Conservation (phyloP, 257 asterid genomes). For the Anisodus acutangulus region DNA sequence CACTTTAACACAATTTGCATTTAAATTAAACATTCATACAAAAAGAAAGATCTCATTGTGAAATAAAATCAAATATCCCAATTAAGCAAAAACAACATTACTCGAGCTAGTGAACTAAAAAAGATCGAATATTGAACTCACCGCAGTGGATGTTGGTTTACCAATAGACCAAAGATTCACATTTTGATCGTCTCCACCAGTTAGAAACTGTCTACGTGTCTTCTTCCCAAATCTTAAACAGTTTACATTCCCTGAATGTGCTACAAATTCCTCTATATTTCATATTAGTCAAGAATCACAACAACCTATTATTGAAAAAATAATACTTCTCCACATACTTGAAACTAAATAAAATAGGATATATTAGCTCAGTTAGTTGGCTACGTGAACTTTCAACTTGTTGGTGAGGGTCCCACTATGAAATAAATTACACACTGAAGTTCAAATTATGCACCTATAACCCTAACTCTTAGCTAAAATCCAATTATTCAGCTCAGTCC, state of each 20-base stretch:
- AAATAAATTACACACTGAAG: neutral
- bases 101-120: neutral
- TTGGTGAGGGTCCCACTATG: too few relatives aligned
- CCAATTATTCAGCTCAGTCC: constrained; percentile 15
- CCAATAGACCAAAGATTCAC: constrained; percentile 98
- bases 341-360: neutral
- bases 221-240: constrained; percentile 95
- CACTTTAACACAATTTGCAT: neutral
- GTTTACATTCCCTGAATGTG: constrained; percentile 95
- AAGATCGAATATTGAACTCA: constrained; percentile 45
- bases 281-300: constrained; percentile 64
- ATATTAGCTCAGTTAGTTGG: too few relatives aligned
- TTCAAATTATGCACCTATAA: neutral
- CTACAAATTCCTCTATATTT: constrained; percentile 91
- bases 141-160: constrained; percentile 78
- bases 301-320: neutral
- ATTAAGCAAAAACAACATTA: neutral
- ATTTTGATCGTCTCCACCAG: constrained; percentile 98
- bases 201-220: constrained; percentile 74
- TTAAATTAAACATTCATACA: neutral
- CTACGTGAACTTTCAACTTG: too few relatives aligned
- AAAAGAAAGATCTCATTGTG: neutral
- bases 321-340: neutral
- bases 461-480: neutral
- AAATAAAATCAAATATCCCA: neutral